These are phyloP conservation scores for Candida sanyaensis DNA, from an alignment of 1,139 yeast genomes.

Conservation along the genomic window DNA sequence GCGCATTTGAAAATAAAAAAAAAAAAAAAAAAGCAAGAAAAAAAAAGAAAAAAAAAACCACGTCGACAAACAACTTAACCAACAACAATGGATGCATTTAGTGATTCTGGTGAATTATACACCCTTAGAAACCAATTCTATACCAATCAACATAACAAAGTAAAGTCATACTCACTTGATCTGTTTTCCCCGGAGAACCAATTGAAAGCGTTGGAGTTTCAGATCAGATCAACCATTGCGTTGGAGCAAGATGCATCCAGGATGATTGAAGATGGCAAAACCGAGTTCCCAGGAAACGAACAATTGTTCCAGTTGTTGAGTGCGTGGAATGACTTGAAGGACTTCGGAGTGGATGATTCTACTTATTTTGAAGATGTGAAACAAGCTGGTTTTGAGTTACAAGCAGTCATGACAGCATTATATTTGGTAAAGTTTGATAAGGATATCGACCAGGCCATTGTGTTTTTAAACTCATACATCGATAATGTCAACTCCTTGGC, in stretches of 20 bases:
- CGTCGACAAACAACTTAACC: background rate
- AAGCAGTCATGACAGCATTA: slow-evolving; percentile 45
- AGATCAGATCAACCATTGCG: slow-evolving; percentile 45
- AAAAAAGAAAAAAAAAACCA: slow-evolving; percentile 4
- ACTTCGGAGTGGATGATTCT: slow-evolving; percentile 42
- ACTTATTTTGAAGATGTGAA: slow-evolving; percentile 42
- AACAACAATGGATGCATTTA: slow-evolving; percentile 34
- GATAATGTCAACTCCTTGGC: slow-evolving; percentile 17
- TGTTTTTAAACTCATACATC: slow-evolving; percentile 28
- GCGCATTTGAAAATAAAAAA: background rate
- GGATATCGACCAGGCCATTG: slow-evolving; percentile 43
- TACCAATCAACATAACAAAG: slow-evolving; percentile 47
- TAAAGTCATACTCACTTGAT: slow-evolving; percentile 30
- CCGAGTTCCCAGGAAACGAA: slow-evolving; percentile 39
- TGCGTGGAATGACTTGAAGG: slow-evolving; percentile 46
- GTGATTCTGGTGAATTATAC: slow-evolving; percentile 46
- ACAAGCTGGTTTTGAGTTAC: slow-evolving; percentile 35
- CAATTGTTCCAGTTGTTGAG: slow-evolving; percentile 39
- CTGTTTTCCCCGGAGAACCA: slow-evolving; percentile 40
- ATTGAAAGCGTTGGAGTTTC: slow-evolving; percentile 42
- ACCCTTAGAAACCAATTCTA: slow-evolving; percentile 48
- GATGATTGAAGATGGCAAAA: slow-evolving; percentile 39
- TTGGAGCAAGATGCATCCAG: slow-evolving; percentile 41
- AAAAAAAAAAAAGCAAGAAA: too few species aligned
- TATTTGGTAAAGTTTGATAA: slow-evolving; percentile 42